Conservation (phyloP, 495 filamentous ascomycete species). For the Xylaria nigripes region DNA sequence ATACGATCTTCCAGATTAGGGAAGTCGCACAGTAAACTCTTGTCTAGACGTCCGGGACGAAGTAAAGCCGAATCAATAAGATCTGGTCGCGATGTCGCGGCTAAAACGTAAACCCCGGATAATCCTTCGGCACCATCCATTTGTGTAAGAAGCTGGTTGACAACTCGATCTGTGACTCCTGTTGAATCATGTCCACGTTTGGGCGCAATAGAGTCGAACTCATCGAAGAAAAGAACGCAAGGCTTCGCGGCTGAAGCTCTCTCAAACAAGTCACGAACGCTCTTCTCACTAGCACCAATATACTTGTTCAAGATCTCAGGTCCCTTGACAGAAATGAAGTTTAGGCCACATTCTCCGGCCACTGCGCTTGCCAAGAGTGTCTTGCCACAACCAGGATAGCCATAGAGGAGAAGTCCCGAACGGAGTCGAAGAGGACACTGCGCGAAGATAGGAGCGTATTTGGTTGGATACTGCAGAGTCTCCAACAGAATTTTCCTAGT, state of each 20-base stretch:
- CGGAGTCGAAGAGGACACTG: conserved; percentile 88
- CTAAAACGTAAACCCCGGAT: conserved; percentile 89
- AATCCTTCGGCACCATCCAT: conserved; percentile 98
- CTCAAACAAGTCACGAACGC: conserved; percentile 88
- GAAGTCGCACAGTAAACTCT: conserved; percentile 82
- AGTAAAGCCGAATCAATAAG: conserved; percentile 89
- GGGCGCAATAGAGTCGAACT: conserved; percentile 94
- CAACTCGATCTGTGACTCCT: conserved; percentile 94
- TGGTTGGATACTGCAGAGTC: conserved; percentile 93
- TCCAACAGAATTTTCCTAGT: conserved; percentile 84
- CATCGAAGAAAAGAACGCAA: conserved; percentile 94
- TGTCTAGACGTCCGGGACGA: conserved; percentile 83
- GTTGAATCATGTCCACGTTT: conserved; percentile 96
- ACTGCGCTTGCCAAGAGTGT: conserved; percentile 89
- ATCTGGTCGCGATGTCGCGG: conserved; percentile 84
- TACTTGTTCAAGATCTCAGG: conserved; percentile 98
- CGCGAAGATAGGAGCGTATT: conserved; percentile 95
- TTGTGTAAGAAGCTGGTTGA: conserved; percentile 94
- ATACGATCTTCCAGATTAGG: conserved; percentile 67
- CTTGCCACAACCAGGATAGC: conserved; percentile 93
- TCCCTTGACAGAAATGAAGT: conserved; percentile 96
- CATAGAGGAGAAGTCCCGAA: conserved; percentile 86
- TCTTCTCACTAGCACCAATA: conserved; percentile 93
- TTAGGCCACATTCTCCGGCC: conserved; percentile 90
- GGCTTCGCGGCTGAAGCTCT: conserved; percentile 81